Conservation (phyloP, 2,329 filamentous ascomycete species). For the Verticillium isaacii region DNA sequence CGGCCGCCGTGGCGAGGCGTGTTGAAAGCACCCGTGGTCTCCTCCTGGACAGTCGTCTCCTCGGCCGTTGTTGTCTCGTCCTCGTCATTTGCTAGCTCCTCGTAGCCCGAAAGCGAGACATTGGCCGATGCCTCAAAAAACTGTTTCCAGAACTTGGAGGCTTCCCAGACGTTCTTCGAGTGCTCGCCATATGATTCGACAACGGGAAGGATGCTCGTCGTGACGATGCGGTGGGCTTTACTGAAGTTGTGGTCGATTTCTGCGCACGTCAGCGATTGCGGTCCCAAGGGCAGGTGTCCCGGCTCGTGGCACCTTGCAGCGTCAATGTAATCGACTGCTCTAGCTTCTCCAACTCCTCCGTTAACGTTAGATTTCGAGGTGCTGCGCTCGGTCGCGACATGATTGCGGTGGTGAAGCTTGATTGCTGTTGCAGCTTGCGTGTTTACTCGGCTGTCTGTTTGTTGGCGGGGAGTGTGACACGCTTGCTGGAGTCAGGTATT, state of each 20-base stretch:
- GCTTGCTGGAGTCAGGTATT: background rate
- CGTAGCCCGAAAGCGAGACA: conserved; percentile 91
- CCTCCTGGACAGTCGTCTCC: conserved; percentile 52
- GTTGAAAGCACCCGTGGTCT: conserved; percentile 37
- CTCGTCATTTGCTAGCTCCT: conserved; percentile 71
- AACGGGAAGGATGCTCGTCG: conserved; percentile 83
- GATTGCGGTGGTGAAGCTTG: background rate
- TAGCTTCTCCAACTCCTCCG: conserved; percentile 90
- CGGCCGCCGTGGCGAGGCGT: conserved; percentile 35
- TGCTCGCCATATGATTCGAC: conserved; percentile 95
- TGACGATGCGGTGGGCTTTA: conserved; percentile 93
- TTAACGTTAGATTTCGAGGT: conserved; percentile 65
- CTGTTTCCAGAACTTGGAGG: conserved; percentile 99
- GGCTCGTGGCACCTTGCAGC: conserved; percentile 63
- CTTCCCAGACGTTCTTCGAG: conserved; percentile 92
- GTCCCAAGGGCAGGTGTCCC: background rate
- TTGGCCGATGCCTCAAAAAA: conserved; percentile 99
- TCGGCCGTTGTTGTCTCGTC: conserved; percentile 38
- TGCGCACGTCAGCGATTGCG: conserved; percentile 27
- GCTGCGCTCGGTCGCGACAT: conserved; percentile 48
- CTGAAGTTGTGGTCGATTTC: conserved; percentile 99
- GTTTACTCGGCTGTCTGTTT: background rate
- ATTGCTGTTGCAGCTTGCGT: background rate
- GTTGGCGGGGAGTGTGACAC: background rate
- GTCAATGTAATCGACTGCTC: conserved; percentile 97